Conservation (phyloP, 768 basidiomycete genomes). For the Lactifluus pinguis region DNA sequence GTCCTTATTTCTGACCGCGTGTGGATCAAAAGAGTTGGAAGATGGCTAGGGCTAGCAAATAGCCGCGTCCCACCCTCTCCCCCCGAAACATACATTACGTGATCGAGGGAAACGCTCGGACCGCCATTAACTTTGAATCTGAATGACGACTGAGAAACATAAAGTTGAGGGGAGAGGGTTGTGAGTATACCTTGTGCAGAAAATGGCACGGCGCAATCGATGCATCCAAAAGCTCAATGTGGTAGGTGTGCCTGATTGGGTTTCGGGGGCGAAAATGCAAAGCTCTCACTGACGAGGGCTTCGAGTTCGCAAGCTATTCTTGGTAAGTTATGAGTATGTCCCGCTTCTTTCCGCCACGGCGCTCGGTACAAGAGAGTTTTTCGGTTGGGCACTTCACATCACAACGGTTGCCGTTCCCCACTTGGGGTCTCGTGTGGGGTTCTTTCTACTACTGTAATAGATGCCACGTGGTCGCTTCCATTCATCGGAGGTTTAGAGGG, state of each 20-base stretch:
- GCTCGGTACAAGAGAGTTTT: background rate
- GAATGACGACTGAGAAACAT: constrained; percentile 1
- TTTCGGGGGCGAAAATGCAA: background rate
- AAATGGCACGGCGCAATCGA: constrained; percentile 2
- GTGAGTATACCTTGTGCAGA: background rate
- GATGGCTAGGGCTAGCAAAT: background rate
- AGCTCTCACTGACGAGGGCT: background rate
- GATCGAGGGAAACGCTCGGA: background rate
- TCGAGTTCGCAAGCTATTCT: background rate
- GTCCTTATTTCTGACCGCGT: background rate
- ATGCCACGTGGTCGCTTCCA: constrained; percentile 4
- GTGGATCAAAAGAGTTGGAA: background rate
- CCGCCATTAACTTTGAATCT: background rate
- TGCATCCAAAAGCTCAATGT: background rate
- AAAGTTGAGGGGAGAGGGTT: background rate
- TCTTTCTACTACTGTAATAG: background rate
- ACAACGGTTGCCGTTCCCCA: constrained; percentile 2
- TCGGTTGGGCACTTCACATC: background rate
- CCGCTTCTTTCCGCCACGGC: constrained; percentile 8
- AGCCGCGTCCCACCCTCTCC: background rate
- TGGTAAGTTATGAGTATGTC: background rate
- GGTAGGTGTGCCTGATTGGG: constrained; percentile 1
- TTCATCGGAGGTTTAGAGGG: background rate
- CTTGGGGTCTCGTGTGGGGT: background rate
- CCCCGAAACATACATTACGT: background rate